Evolutionary conservation across 139 green algal genomes (phyloP).

Genomic region (Chlorella sp.): DNA sequence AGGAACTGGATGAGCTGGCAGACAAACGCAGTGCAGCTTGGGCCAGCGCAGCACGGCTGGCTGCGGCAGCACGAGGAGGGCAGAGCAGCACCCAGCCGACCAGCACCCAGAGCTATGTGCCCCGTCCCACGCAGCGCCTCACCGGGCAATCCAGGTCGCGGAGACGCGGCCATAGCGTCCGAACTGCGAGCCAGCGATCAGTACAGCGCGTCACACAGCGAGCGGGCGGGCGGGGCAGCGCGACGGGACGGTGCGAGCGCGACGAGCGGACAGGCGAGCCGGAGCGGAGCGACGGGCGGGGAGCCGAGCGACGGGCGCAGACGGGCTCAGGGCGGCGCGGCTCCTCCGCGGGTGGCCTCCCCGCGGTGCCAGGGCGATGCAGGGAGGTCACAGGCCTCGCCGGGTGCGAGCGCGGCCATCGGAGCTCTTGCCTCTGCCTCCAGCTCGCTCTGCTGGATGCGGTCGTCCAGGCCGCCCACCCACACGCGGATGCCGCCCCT

Average conservation of each 20-base stretch:
- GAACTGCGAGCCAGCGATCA: not conserved
- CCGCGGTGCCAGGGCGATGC: not conserved
- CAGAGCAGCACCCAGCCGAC: not conserved
- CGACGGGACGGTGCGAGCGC: not conserved
- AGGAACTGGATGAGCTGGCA: too few relatives aligned
- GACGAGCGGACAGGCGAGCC: not conserved
- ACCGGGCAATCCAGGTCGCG: not conserved
- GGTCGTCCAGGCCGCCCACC: slow-evolving; percentile 10
- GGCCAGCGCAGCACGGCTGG: too few relatives aligned
- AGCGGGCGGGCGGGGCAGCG: not conserved
- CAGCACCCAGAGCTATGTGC: not conserved
- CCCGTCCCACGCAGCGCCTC: not conserved
- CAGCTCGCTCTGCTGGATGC: not conserved
- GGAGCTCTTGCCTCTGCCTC: slow-evolving; percentile 8
- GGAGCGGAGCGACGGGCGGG: not conserved
- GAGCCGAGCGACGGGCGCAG: not conserved
- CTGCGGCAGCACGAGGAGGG: not conserved
- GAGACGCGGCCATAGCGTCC: not conserved
- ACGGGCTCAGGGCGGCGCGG: not conserved
- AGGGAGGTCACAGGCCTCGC: not conserved
- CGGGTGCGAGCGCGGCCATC: not conserved
- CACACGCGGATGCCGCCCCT: too few relatives aligned
- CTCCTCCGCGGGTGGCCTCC: not conserved
- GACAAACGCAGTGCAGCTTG: too few relatives aligned
- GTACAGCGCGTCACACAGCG: not conserved